These are phyloP conservation scores for Colletotrichum sp. DNA, from an alignment of 2,329 filamentous ascomycete species.

Conservation along the genomic window DNA sequence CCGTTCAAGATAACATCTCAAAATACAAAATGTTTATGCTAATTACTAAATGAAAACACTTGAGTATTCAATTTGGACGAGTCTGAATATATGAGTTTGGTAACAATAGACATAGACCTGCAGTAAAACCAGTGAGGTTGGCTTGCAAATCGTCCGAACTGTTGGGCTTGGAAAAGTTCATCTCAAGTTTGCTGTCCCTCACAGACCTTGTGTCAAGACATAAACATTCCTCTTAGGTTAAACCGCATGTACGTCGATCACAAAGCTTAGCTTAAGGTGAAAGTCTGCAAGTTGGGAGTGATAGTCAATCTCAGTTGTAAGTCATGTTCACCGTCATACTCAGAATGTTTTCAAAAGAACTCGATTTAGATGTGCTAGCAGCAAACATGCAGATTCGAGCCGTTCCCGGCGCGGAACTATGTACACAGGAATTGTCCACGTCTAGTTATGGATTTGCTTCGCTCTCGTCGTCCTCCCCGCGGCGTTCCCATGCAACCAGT, in stretches of 20 bases:
- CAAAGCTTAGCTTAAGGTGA: not conserved
- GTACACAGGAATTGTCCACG: not conserved
- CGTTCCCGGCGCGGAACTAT: constrained; percentile 1
- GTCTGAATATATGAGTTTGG: not conserved
- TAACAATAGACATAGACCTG: accelerated
- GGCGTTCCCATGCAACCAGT: not conserved
- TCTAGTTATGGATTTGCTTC: not conserved
- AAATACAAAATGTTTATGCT: too few relatives aligned
- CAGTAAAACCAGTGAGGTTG: accelerated
- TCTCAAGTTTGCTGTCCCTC: not conserved
- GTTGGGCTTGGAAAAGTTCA: accelerated
- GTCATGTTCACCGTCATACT: not conserved
- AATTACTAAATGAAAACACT: too few relatives aligned
- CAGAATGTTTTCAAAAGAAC: not conserved
- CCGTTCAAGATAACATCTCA: accelerated
- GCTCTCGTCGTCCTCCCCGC: not conserved
- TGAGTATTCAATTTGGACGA: not conserved
- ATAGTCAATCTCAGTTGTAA: not conserved
- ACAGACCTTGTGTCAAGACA: not conserved
- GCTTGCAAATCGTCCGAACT: not conserved
- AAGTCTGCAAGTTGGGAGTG: not conserved
- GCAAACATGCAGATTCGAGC: not conserved
- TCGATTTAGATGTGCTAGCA: constrained; percentile 14
- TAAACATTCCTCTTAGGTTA: not conserved
- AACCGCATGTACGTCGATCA: not conserved